These are phyloP conservation scores for Carex scoparia DNA, from an alignment of 176 grass and related monocot species.

Conservation along the genomic window DNA sequence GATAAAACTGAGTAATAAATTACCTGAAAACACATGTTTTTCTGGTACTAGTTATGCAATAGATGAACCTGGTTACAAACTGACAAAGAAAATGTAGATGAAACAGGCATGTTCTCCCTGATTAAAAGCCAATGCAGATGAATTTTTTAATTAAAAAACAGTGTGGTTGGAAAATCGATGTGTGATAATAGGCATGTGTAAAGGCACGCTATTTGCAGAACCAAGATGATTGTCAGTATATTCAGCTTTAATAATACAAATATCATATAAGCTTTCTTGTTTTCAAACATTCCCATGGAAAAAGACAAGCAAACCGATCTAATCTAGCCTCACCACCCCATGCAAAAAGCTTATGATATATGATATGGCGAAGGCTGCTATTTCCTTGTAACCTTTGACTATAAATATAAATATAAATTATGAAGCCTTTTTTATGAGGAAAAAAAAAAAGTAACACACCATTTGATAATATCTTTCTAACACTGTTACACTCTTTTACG, in stretches of 20 bases:
- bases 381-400: not conserved
- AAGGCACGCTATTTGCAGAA: not conserved
- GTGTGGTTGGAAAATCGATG: not conserved
- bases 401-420: too few relatives aligned
- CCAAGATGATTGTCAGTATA: not conserved
- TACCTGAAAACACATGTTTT: not conserved
- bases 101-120: too few relatives aligned
- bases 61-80: not conserved
- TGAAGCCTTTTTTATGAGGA: too few relatives aligned
- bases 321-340: not conserved
- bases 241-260: not conserved
- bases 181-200: not conserved
- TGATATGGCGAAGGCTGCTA: conserved; percentile 5
- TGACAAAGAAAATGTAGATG: not conserved
- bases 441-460: too few relatives aligned
- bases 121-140: not conserved
- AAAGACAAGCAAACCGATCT: not conserved
- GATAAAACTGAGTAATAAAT: not conserved
- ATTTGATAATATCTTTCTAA: too few relatives aligned
- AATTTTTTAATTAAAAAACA: not conserved
- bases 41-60: too few relatives aligned
- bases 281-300: not conserved
- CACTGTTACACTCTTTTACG: too few relatives aligned
- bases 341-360: too few relatives aligned
- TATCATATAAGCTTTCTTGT: not conserved